Conservation (phyloP, 2,329 filamentous ascomycete species). For the Parasarocladium wereldwijsianum region DNA sequence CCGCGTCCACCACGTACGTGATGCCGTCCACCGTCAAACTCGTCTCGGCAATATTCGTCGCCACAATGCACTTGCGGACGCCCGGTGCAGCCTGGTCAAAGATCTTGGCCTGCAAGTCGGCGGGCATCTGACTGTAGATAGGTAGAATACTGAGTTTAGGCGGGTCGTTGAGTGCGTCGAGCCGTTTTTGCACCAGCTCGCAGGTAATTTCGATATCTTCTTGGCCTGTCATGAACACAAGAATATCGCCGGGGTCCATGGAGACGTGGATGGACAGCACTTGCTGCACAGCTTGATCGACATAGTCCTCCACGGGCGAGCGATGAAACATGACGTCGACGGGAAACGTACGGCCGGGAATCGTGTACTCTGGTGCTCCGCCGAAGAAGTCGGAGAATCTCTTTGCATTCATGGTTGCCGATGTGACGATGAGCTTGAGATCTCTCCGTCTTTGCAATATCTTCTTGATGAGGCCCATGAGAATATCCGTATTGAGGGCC, state of each 20-base stretch:
- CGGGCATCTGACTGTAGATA: constrained; percentile 99
- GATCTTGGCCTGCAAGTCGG: constrained; percentile 93
- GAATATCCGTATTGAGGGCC: constrained; percentile 87
- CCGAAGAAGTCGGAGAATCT: constrained; percentile 93
- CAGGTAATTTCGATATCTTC: constrained; percentile 98
- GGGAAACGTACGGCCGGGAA: constrained; percentile 89
- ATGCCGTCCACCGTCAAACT: constrained; percentile 97
- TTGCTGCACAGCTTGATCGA: constrained; percentile 92
- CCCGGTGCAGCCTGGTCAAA: constrained; percentile 85
- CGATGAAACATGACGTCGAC: constrained; percentile 94
- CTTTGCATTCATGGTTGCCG: constrained; percentile 96
- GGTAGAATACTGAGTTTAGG: constrained; percentile 89
- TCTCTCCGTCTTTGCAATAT: constrained; percentile 80
- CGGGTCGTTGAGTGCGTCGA: constrained; percentile 83
- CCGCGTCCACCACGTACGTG: constrained; percentile 95
- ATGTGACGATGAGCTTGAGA: constrained; percentile 92
- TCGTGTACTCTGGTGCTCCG: constrained; percentile 89
- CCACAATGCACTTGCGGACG: constrained; percentile 92
- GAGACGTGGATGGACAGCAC: constrained; percentile 92
- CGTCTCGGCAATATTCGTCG: constrained; percentile 96
- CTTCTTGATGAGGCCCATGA: constrained; percentile 97
- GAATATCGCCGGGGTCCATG: constrained; percentile 80
- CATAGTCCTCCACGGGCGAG: constrained; percentile 93
- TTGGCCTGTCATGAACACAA: constrained; percentile 98
- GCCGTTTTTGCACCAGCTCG: constrained; percentile 74